A percentile compares a stretch with the other conserved stretches of the same genome.
phyloP scores from a whole-genome alignment of 2,329 filamentous ascomycete genomes.

The Colletotrichum sp. region DNA sequence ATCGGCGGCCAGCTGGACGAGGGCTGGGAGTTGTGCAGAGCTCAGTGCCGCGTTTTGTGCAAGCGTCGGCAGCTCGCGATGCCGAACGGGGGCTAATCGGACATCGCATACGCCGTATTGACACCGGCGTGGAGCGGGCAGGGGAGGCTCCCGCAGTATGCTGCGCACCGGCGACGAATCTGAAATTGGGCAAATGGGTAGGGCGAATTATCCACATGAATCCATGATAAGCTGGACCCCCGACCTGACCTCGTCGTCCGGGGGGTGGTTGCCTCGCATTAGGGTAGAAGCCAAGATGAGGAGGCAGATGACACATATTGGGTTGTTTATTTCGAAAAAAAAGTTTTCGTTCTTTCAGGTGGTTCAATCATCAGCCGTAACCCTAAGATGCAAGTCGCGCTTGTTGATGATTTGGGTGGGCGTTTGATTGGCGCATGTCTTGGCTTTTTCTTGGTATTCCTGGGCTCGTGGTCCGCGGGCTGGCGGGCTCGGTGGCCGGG shows the following conservation, averaged over 20 bases:
- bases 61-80: slow-evolving; percentile 12
- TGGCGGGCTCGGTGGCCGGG: slow-evolving; percentile 2
- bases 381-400: background rate
- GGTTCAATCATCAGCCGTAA: background rate
- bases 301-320: background rate
- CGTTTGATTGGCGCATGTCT: slow-evolving; percentile 8
- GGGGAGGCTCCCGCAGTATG: background rate
- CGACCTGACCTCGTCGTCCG: background rate
- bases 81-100: slow-evolving; percentile 1
- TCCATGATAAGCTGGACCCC: background rate
- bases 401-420: background rate
- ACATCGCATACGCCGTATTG: background rate
- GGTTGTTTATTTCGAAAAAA: background rate
- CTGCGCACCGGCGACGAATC: background rate
- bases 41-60: slow-evolving; percentile 2
- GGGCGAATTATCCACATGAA: background rate
- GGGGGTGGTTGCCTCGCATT: background rate
- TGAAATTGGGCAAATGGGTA: background rate
- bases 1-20: background rate
- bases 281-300: background rate
- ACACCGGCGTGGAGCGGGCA: background rate
- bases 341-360: background rate
- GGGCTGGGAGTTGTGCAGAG: slow-evolving; percentile 6
- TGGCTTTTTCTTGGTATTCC: slow-evolving; percentile 6
- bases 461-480: background rate